Conservation (phyloP, 306 rosid species). For the Cucurbita pepo region DNA sequence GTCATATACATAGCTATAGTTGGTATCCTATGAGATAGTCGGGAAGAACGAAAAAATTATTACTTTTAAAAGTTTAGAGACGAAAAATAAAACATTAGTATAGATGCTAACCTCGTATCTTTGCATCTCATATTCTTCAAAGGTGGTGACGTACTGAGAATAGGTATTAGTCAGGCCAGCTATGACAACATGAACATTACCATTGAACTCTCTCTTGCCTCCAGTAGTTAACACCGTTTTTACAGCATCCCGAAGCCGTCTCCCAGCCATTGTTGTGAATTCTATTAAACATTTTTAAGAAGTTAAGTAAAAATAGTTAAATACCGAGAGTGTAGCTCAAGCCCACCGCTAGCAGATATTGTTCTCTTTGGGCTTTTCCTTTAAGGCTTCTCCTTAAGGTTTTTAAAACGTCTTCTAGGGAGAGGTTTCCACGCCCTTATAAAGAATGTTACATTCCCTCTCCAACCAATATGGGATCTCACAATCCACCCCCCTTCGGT, state of each 20-base stretch:
- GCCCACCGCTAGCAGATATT: too few relatives aligned
- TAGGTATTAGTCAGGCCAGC: constrained; percentile 80
- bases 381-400: too few relatives aligned
- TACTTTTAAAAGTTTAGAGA: too few relatives aligned
- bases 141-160: constrained; percentile 76
- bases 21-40: not conserved
- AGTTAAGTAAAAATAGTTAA: too few relatives aligned
- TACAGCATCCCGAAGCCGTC: constrained; percentile 84
- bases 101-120: constrained; percentile 70
- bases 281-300: constrained; percentile 21
- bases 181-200: constrained; percentile 49
- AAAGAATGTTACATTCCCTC: too few relatives aligned
- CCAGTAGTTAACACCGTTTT: constrained; percentile 31
- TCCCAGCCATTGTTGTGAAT: constrained; percentile 91
- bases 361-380: too few relatives aligned
- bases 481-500: too few relatives aligned
- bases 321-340: too few relatives aligned
- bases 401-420: too few relatives aligned
- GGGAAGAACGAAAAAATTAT: too few relatives aligned
- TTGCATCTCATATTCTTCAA: constrained; percentile 70
- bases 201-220: constrained; percentile 21
- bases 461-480: too few relatives aligned
- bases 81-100: not conserved
- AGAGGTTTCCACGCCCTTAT: too few relatives aligned
- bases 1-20: not conserved